Base-by-base conservation (phyloP, 2,329 filamentous ascomycete genomes). In the Decorospora gaudefroyi region DNA sequence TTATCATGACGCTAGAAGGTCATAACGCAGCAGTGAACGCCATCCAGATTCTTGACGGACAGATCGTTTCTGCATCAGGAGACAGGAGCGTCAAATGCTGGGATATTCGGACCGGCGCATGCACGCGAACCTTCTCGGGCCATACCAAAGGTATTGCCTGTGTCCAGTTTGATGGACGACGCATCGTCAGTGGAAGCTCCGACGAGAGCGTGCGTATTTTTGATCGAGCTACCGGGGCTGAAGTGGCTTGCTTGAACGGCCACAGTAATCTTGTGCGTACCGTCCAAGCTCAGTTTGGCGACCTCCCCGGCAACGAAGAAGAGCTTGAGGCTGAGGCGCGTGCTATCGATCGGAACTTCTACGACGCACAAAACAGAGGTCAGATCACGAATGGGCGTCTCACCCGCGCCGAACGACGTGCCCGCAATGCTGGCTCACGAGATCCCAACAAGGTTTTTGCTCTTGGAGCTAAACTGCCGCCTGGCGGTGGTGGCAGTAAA, bases 201-300 rank as follows among this genome's bases (percentile, higher is more conserved):
- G 93, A 99, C 69, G 90, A 95, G 65, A 91, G 93, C 27, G 90
- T 99, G 21, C 90, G 93, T 57, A 93, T 99, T 13, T 99, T 95
- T 67, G 93, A 97, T 66, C 85, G 87, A 30, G 80, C 82, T 31
- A 90, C 90, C 0, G 87, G 88, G 3, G 85, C 93, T 8, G 91
- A 97, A 69, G 90, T 97, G 4, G 92, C 91, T 11, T 92, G 88
- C 62, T 77, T 99, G 6, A 80, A 85, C 36, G 88, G 88, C 8
- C 93, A 99, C 65, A 79, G 77, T 3, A 88, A 88, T 55, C 81
- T 99, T 12, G 93, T 99, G 16, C 85, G 93, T 26, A 97, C 93
- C 0, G 87, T 99, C 1, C 93, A 99, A 72, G 92, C 93, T 15
- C 90, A 90, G 6, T 97, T 96, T 59, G 92, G 88, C 6, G 92